Evolutionary conservation across 2,329 filamentous ascomycete genomes (phyloP).

Genomic region (Ceratocystis cubensis): DNA sequence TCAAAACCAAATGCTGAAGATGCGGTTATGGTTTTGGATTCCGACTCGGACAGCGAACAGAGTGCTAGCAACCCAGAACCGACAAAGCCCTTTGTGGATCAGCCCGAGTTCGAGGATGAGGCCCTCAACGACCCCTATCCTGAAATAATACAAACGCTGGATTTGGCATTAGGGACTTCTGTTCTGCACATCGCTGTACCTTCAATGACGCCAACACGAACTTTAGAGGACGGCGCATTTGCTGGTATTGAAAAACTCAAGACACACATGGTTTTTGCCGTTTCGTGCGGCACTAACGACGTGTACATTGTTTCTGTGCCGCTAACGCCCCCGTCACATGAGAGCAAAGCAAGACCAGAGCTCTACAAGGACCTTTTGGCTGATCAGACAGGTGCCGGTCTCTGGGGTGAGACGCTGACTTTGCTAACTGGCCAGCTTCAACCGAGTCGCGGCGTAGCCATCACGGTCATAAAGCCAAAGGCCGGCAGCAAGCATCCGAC

Average conservation of each 20-base stretch:
- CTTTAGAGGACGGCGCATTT: slow-evolving; percentile 38
- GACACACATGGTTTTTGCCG: slow-evolving; percentile 48
- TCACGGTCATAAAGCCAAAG: slow-evolving; percentile 37
- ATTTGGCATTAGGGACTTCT: slow-evolving; percentile 46
- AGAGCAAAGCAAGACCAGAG: slow-evolving; percentile 45
- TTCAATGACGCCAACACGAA: slow-evolving; percentile 36
- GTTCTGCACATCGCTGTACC: slow-evolving; percentile 45
- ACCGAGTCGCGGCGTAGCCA: slow-evolving; percentile 42
- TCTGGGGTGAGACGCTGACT: slow-evolving; percentile 50
- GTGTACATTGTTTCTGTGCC: slow-evolving; percentile 47
- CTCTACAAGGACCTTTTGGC: slow-evolving; percentile 39
- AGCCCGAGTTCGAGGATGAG: slow-evolving; percentile 45
- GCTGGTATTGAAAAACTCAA: slow-evolving; percentile 38
- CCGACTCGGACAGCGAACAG: slow-evolving; percentile 37
- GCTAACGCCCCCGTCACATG: slow-evolving; percentile 47
- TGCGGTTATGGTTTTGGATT: slow-evolving; percentile 48
- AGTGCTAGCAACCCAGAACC: slow-evolving; percentile 24
- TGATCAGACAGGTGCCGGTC: slow-evolving; percentile 44
- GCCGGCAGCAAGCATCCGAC: slow-evolving; percentile 29
- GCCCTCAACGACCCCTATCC: slow-evolving; percentile 40
- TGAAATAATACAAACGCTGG: slow-evolving; percentile 46
- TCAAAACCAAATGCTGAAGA: slow-evolving; percentile 42
- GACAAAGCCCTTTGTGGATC: slow-evolving; percentile 35
- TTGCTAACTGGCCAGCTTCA: slow-evolving; percentile 42
- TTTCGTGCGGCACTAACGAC: slow-evolving; percentile 45